These are phyloP conservation scores for Hysterangium stoloniferum DNA, from an alignment of 768 basidiomycete genomes.

Conservation along the genomic window DNA sequence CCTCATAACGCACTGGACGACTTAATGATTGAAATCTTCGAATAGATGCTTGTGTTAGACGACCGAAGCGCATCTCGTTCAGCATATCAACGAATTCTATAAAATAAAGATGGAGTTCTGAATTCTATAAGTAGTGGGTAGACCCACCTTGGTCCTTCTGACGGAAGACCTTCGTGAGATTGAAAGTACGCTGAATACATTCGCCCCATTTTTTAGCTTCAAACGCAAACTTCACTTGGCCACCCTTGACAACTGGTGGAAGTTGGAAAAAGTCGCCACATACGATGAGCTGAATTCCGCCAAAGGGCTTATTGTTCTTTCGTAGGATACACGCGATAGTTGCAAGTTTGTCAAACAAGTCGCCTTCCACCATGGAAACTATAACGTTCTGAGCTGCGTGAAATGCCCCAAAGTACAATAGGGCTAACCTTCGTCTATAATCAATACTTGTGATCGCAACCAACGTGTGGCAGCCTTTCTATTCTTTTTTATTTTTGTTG, in stretches of 20 bases:
- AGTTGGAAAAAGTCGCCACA: conserved; percentile 99
- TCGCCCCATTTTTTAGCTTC: conserved; percentile 76
- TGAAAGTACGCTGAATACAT: conserved; percentile 74
- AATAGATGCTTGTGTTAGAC: conserved; percentile 56
- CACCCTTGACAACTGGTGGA: conserved; percentile 75
- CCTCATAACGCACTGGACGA: conserved; percentile 63
- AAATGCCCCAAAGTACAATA: conserved; percentile 4
- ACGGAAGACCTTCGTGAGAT: conserved; percentile 91
- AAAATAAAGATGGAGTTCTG: conserved; percentile 2
- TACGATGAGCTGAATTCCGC: conserved; percentile 90
- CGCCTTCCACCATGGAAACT: conserved; percentile 98
- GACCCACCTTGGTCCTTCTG: conserved; percentile 81
- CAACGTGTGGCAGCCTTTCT: conserved; percentile 77
- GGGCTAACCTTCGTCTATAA: conserved; percentile 67
- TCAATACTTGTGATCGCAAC: conserved; percentile 76
- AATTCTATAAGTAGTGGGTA: conserved; percentile 4
- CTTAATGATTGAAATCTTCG: conserved; percentile 61
- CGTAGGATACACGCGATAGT: conserved; percentile 58
- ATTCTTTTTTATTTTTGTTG: conserved; percentile 66
- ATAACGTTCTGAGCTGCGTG: background rate
- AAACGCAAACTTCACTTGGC: conserved; percentile 77
- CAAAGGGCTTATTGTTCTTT: conserved; percentile 67
- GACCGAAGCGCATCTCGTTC: conserved; percentile 96
- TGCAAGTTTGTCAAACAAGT: conserved; percentile 85
- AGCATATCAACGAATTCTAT: conserved; percentile 92